Base-by-base conservation (phyloP, 768 basidiomycete species). In the Auricularia sp. region DNA sequence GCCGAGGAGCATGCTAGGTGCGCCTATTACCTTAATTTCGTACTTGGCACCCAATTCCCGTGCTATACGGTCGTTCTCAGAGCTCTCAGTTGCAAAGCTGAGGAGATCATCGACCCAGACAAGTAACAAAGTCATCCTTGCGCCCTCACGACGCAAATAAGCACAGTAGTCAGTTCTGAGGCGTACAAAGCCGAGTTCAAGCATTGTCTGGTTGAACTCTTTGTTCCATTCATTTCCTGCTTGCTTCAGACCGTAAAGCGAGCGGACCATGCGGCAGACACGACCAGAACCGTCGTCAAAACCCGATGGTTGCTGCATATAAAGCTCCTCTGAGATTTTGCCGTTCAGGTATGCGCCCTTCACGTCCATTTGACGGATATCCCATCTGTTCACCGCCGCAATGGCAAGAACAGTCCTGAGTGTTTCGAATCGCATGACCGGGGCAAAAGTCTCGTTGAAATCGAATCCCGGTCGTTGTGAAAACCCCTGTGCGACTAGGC, bases 361-460 rank as follows among this genome's bases (percentile, higher is more conserved):
- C 0, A 77, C 63, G 14, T 77, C 75, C 63, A 77, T 70, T 34
- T 72, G 70, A 1, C 70, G 66, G 1, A 76, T 65, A 21, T 76
- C 71, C 69, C 70, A 74, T n/a, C 73, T 64, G 1, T 73, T 42
- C 24, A 66, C 59, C 1, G 70, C 68, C 0, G 75, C 71, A 47
- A 65, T 67, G 1, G 75, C 73, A 7, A 79, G 67, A 13, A 72
- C 45, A 2, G 66, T 65, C 0, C 70, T 63, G 18, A 75, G 68
- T 39, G 73, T 42, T 66, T 80, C 78, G 70, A 78, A 73, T 16
- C 74, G 72, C 14, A 75, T 75, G 13, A 75, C 77, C 0, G 77
- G 78, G 54, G 81, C 78, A 54, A 75, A 78, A 0, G 79, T 80
- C 44, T 76, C 73, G 0, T 69, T 72, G 65, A 77, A 83, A 62